These are phyloP conservation scores for Parachlorella kessleri DNA, from an alignment of 139 green algal genomes.

Conservation along the genomic window DNA sequence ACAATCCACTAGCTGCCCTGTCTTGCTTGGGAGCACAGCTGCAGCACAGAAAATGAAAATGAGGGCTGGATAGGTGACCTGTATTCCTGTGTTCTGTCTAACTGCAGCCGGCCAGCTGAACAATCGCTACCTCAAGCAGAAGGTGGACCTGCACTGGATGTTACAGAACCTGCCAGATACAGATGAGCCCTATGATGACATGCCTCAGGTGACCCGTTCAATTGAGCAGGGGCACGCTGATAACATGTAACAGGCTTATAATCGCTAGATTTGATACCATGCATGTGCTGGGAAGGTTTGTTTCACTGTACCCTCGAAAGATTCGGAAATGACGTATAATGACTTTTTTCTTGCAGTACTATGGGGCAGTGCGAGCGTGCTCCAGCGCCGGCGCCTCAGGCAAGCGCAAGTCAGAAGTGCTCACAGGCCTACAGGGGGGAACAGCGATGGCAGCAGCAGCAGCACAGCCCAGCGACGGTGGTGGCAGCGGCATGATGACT, in stretches of 20 bases:
- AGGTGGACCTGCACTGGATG: conserved; percentile 39
- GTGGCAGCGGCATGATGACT: background rate
- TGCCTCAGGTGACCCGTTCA: background rate
- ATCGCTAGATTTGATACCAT: too few relatives aligned
- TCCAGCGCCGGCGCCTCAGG: background rate
- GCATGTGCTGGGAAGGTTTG: too few relatives aligned
- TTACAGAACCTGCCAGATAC: conserved; percentile 35
- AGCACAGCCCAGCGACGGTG: background rate
- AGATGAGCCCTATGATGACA: conserved; percentile 16
- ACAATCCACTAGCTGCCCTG: too few relatives aligned
- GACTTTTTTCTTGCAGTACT: background rate
- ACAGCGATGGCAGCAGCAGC: background rate
- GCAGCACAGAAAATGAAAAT: too few relatives aligned
- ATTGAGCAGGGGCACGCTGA: background rate
- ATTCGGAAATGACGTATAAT: background rate
- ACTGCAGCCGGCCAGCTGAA: conserved; percentile 23
- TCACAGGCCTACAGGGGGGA: background rate
- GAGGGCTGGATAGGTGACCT: too few relatives aligned
- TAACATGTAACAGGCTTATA: background rate
- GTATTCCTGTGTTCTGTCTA: too few relatives aligned
- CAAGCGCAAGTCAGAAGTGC: background rate
- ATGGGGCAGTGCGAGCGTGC: background rate
- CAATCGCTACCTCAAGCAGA: conserved; percentile 36
- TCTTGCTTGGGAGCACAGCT: too few relatives aligned
- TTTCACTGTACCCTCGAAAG: background rate